A percentile compares a stretch with the other conserved stretches of the same genome.
phyloP scores from a whole-genome alignment of 306 rosid genomes.

The Trichosanthes truncata region DNA sequence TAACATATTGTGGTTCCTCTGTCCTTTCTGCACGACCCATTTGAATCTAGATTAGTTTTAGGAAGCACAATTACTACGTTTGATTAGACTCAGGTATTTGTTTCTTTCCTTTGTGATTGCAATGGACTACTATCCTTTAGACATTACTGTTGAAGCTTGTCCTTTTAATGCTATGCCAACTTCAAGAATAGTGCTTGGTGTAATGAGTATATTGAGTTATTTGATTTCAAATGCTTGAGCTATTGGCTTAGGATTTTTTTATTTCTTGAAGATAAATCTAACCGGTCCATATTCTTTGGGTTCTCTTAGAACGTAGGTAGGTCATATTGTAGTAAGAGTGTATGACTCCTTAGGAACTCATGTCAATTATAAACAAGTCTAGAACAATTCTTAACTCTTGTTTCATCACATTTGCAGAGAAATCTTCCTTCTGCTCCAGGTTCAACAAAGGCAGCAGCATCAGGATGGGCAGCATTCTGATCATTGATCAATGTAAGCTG shows the following conservation, averaged over 20 bases:
- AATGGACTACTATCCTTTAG: neutral
- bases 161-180: neutral
- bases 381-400: neutral
- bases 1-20: neutral
- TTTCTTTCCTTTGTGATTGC: neutral
- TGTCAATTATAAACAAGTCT: slow-evolving; percentile 1
- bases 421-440: slow-evolving; percentile 67
- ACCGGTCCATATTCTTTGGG: neutral
- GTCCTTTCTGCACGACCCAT: neutral
- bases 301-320: neutral
- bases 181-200: neutral
- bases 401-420: slow-evolving; percentile 39
- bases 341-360: neutral
- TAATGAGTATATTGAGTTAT: neutral
- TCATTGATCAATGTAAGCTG: slow-evolving; percentile 29
- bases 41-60: neutral
- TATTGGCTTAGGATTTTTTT: neutral
- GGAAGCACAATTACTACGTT: neutral
- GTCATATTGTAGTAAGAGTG: neutral
- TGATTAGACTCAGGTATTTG: neutral
- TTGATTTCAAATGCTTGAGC: neutral
- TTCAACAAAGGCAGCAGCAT: slow-evolving; percentile 47
- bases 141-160: neutral
- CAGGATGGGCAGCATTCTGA: slow-evolving; percentile 99
- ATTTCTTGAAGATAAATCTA: neutral